Evolutionary conservation across 1,139 yeast species (phyloP).

Genomic region (Yamadazyma conglobata): DNA sequence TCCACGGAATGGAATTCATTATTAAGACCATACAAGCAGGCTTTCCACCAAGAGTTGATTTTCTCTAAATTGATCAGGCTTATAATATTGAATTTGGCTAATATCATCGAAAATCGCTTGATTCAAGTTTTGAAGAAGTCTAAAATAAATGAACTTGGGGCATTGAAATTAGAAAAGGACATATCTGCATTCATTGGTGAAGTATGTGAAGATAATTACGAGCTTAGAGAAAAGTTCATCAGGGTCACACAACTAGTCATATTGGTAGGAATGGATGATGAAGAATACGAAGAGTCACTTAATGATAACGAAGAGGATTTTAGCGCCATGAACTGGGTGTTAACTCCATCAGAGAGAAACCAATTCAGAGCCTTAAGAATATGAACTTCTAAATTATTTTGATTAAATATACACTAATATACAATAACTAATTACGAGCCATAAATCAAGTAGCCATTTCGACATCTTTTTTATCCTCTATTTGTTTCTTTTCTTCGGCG

Average conservation of each 20-base stretch:
- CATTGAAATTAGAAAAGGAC: slow-evolving; percentile 81
- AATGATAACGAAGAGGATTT: slow-evolving; percentile 37
- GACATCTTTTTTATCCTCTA: too few relatives aligned
- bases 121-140: slow-evolving; percentile 58
- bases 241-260: slow-evolving; percentile 81
- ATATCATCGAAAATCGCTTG: slow-evolving; percentile 61
- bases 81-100: slow-evolving; percentile 51
- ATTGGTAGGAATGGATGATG: slow-evolving; percentile 81
- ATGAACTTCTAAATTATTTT: slow-evolving; percentile 8
- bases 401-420: slow-evolving; percentile 3
- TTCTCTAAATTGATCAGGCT: slow-evolving; percentile 46
- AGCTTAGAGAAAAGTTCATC: slow-evolving; percentile 71
- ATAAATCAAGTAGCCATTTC: too few relatives aligned
- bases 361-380: slow-evolving; percentile 49
- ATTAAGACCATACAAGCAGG: slow-evolving; percentile 62
- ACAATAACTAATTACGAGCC: too few relatives aligned
- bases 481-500: too few relatives aligned
- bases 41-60: slow-evolving; percentile 48
- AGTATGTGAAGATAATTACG: slow-evolving; percentile 60
- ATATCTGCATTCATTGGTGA: slow-evolving; percentile 69
- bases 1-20: slow-evolving; percentile 61
- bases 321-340: slow-evolving; percentile 70
- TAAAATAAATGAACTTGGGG: slow-evolving; percentile 74
- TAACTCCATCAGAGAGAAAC: slow-evolving; percentile 72
- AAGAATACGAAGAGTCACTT: slow-evolving; percentile 46